Base-by-base conservation (phyloP, 345 rosid species). In the Ceriops decandra region DNA sequence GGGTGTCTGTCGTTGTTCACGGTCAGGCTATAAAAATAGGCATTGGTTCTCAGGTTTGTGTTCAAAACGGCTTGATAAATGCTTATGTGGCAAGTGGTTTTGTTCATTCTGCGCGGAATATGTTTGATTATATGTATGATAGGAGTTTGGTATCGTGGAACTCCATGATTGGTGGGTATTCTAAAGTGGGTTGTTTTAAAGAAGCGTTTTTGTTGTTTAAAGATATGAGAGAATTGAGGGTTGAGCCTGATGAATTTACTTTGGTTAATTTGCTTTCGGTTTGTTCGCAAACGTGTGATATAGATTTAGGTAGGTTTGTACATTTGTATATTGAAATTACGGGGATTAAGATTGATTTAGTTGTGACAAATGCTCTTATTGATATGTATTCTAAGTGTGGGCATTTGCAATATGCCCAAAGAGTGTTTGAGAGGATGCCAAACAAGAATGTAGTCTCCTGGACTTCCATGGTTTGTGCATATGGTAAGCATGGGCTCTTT, bases 331-430 rank as follows among this genome's bases (percentile, higher is more conserved):
- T 77, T 17, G 72, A 66, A 64, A 47, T 74, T 68, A 74, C 74
- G 0, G 72, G 76, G 26, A 35, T 75, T 42, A 35, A 70, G 31
- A 66, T 77, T 24, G 81, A 83, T 78, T 38, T 71, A 27, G 71
- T 80, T 27, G 63, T 69, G 47, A 78, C 77, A 57, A 83, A 80
- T 69, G 79, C 82, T 8, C 77, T 77, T 57, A 22, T 77, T 28
- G 82, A 80, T 68, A 75, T 77, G 73, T 70, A 70, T 63, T 47
- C 47, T n/a, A 72, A 64, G 61, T 60, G 62, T 13, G 72, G 62
- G 32, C 32, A 42, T 17, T 52, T 66, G 65, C 61, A 36, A 9
- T 65, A 5, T 1, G 66, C 76, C 22, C 53, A 60, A 27, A 59
- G 35, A 64, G 65, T 73, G 30, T 73, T 73, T 36, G 67, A 73